A percentile compares a stretch with the other conserved stretches of the same genome.
Conservation (phyloP, 371 early-diverging fungal genomes). For the Mortierella sp. region DNA sequence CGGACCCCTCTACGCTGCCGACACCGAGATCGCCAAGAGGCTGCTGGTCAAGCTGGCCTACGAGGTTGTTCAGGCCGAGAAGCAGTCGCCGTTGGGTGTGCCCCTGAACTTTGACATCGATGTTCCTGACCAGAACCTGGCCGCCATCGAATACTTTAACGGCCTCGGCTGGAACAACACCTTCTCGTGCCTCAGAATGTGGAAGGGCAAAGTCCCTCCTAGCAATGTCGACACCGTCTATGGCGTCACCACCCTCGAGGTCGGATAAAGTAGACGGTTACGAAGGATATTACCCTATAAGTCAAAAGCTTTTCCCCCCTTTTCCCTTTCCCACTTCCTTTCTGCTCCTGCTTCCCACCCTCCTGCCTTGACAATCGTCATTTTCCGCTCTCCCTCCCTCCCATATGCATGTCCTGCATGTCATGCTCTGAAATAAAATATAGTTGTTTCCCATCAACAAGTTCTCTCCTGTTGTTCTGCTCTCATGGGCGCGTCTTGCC, state of each 20-base stretch:
- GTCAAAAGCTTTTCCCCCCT: too few relatives aligned
- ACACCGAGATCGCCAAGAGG: conserved; percentile 34
- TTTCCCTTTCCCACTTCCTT: not conserved
- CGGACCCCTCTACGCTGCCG: conserved; percentile 47
- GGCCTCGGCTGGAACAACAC: conserved; percentile 30
- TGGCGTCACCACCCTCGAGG: conserved; percentile 33
- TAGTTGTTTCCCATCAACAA: too few relatives aligned
- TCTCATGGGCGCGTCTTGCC: too few relatives aligned
- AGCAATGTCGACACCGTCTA: conserved; percentile 35
- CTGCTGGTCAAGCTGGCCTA: conserved; percentile 40
- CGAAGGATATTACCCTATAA: too few relatives aligned
- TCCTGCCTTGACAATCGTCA: not conserved
- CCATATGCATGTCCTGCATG: not conserved
- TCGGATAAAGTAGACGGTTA: conserved; percentile 24
- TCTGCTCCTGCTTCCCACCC: not conserved
- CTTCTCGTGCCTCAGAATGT: conserved; percentile 49
- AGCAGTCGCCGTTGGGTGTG: not conserved
- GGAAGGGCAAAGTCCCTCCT: conserved; percentile 44
- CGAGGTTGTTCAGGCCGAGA: conserved; percentile 17
- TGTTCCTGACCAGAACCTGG: conserved; percentile 26
- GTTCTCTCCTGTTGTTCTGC: too few relatives aligned
- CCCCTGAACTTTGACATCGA: conserved; percentile 40
- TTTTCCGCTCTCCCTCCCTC: not conserved
- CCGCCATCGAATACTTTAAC: conserved; percentile 40
- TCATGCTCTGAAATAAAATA: not conserved